Evolutionary conservation across 441 rosid genomes (phyloP).

Genomic region (Adansonia rubrostipa): DNA sequence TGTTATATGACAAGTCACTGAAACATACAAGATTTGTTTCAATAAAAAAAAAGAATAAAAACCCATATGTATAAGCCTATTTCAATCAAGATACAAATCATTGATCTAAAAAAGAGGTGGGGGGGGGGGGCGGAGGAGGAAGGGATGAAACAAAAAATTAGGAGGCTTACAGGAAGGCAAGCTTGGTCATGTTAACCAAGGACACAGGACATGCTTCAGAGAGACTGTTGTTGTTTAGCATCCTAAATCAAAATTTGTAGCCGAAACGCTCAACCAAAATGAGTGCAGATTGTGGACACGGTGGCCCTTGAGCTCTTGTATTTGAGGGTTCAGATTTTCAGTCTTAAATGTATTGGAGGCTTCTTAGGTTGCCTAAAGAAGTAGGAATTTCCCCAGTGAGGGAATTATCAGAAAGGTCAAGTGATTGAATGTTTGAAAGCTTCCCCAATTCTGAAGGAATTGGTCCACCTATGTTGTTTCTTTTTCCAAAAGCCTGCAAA

Average conservation of each 20-base stretch:
- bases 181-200: constrained; percentile 83
- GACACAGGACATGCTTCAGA: constrained; percentile 67
- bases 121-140: not conserved
- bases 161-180: constrained; percentile 77
- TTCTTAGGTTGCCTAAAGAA: constrained; percentile 59
- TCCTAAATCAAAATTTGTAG: constrained; percentile 49
- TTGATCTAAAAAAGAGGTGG: constrained; percentile 16
- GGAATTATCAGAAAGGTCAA: constrained; percentile 84
- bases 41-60: no score
- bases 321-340: not conserved
- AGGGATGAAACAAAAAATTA: not conserved
- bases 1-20: constrained; percentile 94
- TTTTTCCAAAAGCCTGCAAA: constrained; percentile 79
- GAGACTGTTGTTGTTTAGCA: constrained; percentile 89
- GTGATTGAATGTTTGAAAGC: constrained; percentile 77
- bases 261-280: constrained; percentile 12
- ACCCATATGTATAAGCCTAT: not conserved
- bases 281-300: not conserved
- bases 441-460: constrained; percentile 75
- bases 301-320: not conserved
- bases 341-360: constrained; percentile 82
- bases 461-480: constrained; percentile 85
- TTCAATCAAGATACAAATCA: not conserved
- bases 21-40: constrained; percentile 22
- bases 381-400: constrained; percentile 70